These are phyloP conservation scores for Whalleya microplaca DNA, from an alignment of 2,329 filamentous ascomycete genomes.

Conservation along the genomic window DNA sequence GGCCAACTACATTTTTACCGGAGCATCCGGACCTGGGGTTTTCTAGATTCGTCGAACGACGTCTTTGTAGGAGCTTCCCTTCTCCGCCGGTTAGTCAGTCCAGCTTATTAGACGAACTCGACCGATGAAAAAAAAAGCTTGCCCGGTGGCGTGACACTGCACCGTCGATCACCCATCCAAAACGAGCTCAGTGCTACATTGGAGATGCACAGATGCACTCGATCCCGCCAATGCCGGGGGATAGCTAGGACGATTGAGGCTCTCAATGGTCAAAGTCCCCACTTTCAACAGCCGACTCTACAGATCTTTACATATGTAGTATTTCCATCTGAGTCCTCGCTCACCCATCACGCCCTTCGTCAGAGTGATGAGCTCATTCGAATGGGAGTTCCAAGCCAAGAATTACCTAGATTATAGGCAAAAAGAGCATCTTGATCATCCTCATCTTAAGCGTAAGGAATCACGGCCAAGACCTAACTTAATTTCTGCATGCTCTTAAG, in stretches of 20 bases:
- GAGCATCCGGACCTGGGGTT: neutral
- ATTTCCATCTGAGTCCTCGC: slow-evolving; percentile 3
- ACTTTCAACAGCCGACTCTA: neutral
- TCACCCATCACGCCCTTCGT: neutral
- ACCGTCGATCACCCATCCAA: slow-evolving; percentile 22
- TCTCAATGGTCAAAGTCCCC: slow-evolving; percentile 22
- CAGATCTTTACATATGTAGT: no score
- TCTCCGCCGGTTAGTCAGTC: neutral
- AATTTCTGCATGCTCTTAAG: neutral
- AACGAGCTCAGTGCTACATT: slow-evolving; percentile 22
- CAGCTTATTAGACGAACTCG: neutral
- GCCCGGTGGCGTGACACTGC: slow-evolving; percentile 24
- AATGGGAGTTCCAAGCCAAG: neutral
- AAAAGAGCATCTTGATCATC: neutral
- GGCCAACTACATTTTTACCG: no score
- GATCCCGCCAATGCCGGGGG: slow-evolving; percentile 23
- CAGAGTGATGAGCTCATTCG: neutral
- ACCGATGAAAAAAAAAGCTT: slow-evolving; percentile 6
- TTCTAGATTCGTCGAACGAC: neutral
- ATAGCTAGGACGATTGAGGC: slow-evolving; percentile 21
- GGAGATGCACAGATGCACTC: slow-evolving; percentile 11
- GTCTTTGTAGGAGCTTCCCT: neutral
- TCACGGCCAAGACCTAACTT: neutral
- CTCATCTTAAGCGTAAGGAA: neutral
- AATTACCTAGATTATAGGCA: neutral